These are phyloP conservation scores for Melampsora allii-populina DNA, from an alignment of 1,284 basidiomycete species.

Conservation along the genomic window DNA sequence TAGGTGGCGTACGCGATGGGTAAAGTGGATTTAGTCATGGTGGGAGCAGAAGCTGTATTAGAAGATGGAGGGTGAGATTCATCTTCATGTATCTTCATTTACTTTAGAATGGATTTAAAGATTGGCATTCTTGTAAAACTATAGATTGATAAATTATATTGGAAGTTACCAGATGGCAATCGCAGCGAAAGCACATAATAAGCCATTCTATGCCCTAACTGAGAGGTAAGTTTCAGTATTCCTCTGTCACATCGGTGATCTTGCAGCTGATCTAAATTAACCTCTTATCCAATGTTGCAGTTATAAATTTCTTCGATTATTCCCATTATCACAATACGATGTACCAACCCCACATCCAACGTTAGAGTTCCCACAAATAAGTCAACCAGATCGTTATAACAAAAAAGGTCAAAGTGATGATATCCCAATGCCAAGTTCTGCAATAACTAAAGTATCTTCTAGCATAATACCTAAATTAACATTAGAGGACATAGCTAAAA, in stretches of 20 bases:
- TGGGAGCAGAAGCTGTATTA: constrained; percentile 95
- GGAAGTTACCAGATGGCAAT: constrained; percentile 93
- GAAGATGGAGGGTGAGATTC: constrained; percentile 64
- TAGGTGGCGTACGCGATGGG: constrained; percentile 82
- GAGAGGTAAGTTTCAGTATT: constrained; percentile 56
- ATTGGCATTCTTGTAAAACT: not conserved
- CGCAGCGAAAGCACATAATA: constrained; percentile 87
- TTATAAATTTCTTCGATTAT: constrained; percentile 53
- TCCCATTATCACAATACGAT: constrained; percentile 52
- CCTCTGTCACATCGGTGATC: not conserved
- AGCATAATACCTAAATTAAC: not conserved
- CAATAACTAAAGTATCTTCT: not conserved
- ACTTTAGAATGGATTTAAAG: constrained; percentile 11
- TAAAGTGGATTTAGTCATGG: constrained; percentile 87
- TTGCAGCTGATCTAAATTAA: not conserved
- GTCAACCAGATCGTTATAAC: not conserved
- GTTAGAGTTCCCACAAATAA: constrained; percentile 10
- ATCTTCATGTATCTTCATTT: not conserved
- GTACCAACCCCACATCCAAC: constrained; percentile 38
- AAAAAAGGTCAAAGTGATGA: not conserved
- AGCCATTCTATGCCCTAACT: constrained; percentile 94
- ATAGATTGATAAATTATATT: constrained; percentile 76
- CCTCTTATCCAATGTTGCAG: constrained; percentile 30
- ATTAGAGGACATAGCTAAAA: constrained; percentile 52
- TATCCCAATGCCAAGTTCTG: not conserved